Conservation (phyloP, 371 early-diverging fungal genomes). For the Lichtheimia hyalospora region DNA sequence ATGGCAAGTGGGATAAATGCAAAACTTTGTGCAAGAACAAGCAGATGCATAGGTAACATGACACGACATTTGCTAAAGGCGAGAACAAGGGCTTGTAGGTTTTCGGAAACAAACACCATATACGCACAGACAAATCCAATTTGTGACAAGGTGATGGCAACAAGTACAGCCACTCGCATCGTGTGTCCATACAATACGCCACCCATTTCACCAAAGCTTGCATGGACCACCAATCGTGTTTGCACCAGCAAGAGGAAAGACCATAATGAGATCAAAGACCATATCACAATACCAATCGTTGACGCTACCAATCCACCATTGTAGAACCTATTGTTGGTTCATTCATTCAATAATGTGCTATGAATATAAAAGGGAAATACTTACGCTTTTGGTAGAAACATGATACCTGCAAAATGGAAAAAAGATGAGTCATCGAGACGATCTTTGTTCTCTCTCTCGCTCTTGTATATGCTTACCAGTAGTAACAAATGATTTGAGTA, state of each 20-base stretch:
- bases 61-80: constrained; percentile 61
- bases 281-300: constrained; percentile 46
- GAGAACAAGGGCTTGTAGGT: constrained; percentile 68
- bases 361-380: constrained; percentile 8
- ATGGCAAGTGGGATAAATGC: constrained; percentile 80
- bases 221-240: constrained; percentile 56
- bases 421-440: not conserved
- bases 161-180: constrained; percentile 70
- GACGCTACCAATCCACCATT: constrained; percentile 71
- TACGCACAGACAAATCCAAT: constrained; percentile 88
- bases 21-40: constrained; percentile 72
- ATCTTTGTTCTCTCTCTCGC: not conserved
- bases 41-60: constrained; percentile 50
- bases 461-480: constrained; percentile 51
- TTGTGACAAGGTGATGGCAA: constrained; percentile 84
- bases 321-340: constrained; percentile 49
- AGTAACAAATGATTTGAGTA: constrained; percentile 87
- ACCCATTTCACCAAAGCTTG: constrained; percentile 71
- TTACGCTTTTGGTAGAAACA: constrained; percentile 79
- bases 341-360: too few relatives aligned
- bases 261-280: constrained; percentile 59
- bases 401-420: constrained; percentile 43
- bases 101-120: constrained; percentile 86
- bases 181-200: constrained; percentile 71
- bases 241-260: constrained; percentile 65